Evolutionary conservation across 495 filamentous ascomycete genomes (phyloP).

Genomic region (Penicillium angulare): DNA sequence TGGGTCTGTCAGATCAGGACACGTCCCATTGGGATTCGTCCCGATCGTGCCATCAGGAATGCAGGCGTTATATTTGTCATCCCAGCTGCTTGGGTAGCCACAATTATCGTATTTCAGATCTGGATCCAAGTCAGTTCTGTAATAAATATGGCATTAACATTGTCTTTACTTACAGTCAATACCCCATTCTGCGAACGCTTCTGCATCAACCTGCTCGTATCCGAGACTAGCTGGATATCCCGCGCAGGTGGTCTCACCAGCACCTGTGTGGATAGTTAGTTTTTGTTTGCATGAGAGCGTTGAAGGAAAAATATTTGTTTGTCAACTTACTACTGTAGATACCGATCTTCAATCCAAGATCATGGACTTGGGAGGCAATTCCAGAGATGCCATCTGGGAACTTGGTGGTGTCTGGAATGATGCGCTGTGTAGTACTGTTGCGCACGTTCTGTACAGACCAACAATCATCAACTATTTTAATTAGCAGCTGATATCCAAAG

Average conservation of each 20-base stretch:
- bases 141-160: background rate
- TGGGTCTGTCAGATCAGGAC: conserved; percentile 28
- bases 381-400: conserved; percentile 65
- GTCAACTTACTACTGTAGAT: conserved; percentile 54
- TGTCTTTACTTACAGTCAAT: conserved; percentile 51
- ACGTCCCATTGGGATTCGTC: conserved; percentile 40
- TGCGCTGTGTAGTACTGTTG: conserved; percentile 43
- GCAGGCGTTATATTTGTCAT: conserved; percentile 39
- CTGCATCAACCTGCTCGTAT: conserved; percentile 61
- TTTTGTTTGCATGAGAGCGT: background rate
- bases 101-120: conserved; percentile 77
- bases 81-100: conserved; percentile 42
- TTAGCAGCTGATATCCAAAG: background rate
- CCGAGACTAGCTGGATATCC: conserved; percentile 61
- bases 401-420: conserved; percentile 55
- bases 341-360: conserved; percentile 60
- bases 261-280: conserved; percentile 32
- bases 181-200: conserved; percentile 62
- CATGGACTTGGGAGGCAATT: conserved; percentile 57
- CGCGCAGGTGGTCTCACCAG: conserved; percentile 62
- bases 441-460: conserved; percentile 55
- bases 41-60: conserved; percentile 30
- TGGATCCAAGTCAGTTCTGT: conserved; percentile 15
- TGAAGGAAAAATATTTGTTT: background rate
- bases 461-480: conserved; percentile 53